Evolutionary conservation across 176 grass and related monocot genomes (phyloP), one percentile per base, ranked within the genome.

Genomic region (Ensete ventricosum): DNA sequence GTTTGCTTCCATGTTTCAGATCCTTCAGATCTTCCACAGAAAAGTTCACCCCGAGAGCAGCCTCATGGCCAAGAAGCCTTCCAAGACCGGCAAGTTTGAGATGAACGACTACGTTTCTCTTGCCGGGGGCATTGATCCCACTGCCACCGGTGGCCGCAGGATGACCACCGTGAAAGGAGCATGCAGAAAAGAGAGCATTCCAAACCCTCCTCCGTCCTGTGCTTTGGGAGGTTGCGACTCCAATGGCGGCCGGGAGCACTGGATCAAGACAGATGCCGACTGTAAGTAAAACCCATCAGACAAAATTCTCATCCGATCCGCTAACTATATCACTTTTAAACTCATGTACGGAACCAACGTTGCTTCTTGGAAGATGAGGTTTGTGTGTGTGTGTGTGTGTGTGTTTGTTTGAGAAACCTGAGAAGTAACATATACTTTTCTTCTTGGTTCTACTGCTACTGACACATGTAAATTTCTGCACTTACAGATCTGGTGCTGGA

Each of bases 181-280:
- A 2, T 81, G 34, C 64, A 60, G 71, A 62, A 92, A 87, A 65
- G 86, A 80, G 0, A 63, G 76, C 67, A 73, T 62, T 27, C 79
- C 77, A 25, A 85, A 83, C 17, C 65, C 85, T 19, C 50, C 86
- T 19, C 50, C 86, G 76, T 70, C 83, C 55, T 82, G 80, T 50
- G 55, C 65, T 13, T 67, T 82, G 14, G 75, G 58, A 16, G 8
- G 69, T n/a, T 53, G 57, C 54, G 86, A 67, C 52, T 83, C 77
- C 2, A 77, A 73, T 73, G 60, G 34, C 75, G 89, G 87, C 81
- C 83, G 82, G 7, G 96, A 84, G 52, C 96, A 95, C 82, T 99
- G 96, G 96, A 92, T 99, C 83, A 99, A 86, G 80, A 95, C 91
- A 58, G 96, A 99, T 74, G 88, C 91, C 54, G 91, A 99, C 67